phyloP scores from a whole-genome alignment of 2,329 filamentous ascomycete genomes.

The Pseudopyrenochaeta lycopersici region DNA sequence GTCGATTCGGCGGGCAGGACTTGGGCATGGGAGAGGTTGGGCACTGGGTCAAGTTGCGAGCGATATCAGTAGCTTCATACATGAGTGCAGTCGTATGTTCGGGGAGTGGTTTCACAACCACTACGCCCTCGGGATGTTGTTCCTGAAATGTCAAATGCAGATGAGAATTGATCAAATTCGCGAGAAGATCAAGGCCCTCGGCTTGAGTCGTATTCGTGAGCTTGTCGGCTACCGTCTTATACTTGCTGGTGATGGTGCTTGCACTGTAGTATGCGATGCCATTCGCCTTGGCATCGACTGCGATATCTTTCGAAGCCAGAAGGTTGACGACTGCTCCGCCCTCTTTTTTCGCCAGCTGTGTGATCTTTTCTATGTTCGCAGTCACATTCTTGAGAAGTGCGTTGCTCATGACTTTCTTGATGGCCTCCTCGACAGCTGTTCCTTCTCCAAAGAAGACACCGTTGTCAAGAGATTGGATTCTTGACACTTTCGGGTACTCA shows the following conservation, averaged over 20 bases:
- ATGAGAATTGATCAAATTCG: slow-evolving; percentile 82
- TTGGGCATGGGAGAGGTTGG: slow-evolving; percentile 74
- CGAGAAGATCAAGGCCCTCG: slow-evolving; percentile 71
- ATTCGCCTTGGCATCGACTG: slow-evolving; percentile 69
- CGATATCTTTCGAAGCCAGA: slow-evolving; percentile 65
- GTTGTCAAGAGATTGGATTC: slow-evolving; percentile 75
- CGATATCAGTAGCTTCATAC: slow-evolving; percentile 74
- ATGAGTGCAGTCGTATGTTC: slow-evolving; percentile 78
- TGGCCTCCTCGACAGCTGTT: slow-evolving; percentile 53
- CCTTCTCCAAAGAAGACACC: slow-evolving; percentile 78
- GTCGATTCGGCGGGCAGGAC: slow-evolving; percentile 84
- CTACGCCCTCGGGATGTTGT: slow-evolving; percentile 77
- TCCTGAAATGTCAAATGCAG: slow-evolving; percentile 87
- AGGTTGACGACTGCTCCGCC: slow-evolving; percentile 70
- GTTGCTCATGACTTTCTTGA: slow-evolving; percentile 52
- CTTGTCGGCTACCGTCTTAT: slow-evolving; percentile 71
- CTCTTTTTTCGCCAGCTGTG: slow-evolving; percentile 59
- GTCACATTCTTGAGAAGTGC: slow-evolving; percentile 64
- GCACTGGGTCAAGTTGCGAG: slow-evolving; percentile 78
- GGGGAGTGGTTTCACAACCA: slow-evolving; percentile 81
- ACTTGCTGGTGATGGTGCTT: slow-evolving; percentile 68
- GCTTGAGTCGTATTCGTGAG: slow-evolving; percentile 63
- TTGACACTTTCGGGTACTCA: slow-evolving; percentile 76
- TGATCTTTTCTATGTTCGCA: slow-evolving; percentile 69
- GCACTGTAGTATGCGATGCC: slow-evolving; percentile 82